Evolutionary conservation across 345 rosid genomes (phyloP), one percentile per base, ranked within the genome.

Genomic region (Theobroma cacao): DNA sequence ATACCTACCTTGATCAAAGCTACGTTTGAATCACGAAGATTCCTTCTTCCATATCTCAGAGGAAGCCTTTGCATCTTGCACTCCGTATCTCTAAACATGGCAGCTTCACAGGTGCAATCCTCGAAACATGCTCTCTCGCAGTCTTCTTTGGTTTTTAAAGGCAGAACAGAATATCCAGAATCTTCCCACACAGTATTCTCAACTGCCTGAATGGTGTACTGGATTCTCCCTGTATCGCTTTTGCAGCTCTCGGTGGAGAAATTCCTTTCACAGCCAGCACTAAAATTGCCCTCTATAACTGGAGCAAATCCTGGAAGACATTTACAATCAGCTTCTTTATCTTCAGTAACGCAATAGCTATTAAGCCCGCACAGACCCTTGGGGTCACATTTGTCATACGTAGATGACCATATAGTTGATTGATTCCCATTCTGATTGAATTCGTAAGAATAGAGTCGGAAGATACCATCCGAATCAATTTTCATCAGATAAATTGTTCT

Each of bases 21-120:
- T 1, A 26, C 2, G 33, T 40, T 45, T 43, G 52, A 18, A 13
- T 68, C 6, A 11, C 1, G 6, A 31, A 31, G 38, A 13, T 62
- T 5, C 73, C 73, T 41, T 14, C 55, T n/a, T 3, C 73, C 73
- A 43, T 2, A 68, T 68, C 73, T 68, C 73, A 68, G 47, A 41
- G 73, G 73, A 6, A 68, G 73, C 52, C 2, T 68, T 15, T 40
- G 73, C 47, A 22, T 68, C 53, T 4, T 68, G 56, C 73, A 68
- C 20, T 41, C 6, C 26, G 20, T 18, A 26, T 43, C 30, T 24
- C n/a, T 45, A 43, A 68, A 69, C 52, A 13, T 24, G 53, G 74
- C 56, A 10, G 18, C 50, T 43, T 66, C 52, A 66, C 45, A 66
- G 0, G 1, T 9, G 11, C 72, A 66, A n/a, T 69, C 74, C 4